phyloP scores from a whole-genome alignment of 75 land plant genomes.

The Ceratopteris richardii region DNA sequence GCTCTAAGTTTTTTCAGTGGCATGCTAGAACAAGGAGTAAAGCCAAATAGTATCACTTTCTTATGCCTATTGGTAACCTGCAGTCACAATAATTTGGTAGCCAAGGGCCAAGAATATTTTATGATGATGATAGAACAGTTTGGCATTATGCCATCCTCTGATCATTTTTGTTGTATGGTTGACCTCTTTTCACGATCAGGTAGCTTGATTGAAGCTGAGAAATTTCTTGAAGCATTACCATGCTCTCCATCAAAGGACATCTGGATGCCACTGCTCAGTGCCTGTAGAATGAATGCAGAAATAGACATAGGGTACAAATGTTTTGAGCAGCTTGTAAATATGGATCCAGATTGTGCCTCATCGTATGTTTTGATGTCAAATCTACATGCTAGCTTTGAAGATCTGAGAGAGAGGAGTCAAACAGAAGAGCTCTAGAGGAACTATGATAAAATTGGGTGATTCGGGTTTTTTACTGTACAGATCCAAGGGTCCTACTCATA shows the following conservation, averaged over 20 bases:
- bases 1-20: constrained; percentile 11
- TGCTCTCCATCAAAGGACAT: constrained; percentile 9
- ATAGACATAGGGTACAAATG: constrained; percentile 16
- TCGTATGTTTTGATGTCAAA: constrained; percentile 24
- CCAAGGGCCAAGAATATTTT: constrained; percentile 22
- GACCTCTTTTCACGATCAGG: constrained; percentile 37
- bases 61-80: constrained; percentile 25
- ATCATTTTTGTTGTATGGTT: constrained; percentile 32
- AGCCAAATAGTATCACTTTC: constrained; percentile 31
- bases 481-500: no score
- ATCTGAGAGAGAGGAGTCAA: constrained; percentile 18
- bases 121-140: constrained; percentile 12
- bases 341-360: constrained; percentile 17
- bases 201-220: constrained; percentile 10
- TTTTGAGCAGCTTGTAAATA: constrained; percentile 16
- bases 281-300: constrained; percentile 16
- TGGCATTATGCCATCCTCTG: constrained; percentile 8
- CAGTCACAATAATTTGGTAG: constrained; percentile 36
- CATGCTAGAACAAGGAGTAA: constrained; percentile 17
- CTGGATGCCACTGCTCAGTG: constrained; percentile 24
- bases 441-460: no score
- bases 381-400: constrained; percentile 18
- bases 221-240: constrained; percentile 13
- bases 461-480: no score
- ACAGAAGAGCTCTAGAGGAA: neutral